Evolutionary conservation across 345 rosid species (phyloP), one percentile per base, ranked within the genome.

Genomic region (Syzygium aromaticum): DNA sequence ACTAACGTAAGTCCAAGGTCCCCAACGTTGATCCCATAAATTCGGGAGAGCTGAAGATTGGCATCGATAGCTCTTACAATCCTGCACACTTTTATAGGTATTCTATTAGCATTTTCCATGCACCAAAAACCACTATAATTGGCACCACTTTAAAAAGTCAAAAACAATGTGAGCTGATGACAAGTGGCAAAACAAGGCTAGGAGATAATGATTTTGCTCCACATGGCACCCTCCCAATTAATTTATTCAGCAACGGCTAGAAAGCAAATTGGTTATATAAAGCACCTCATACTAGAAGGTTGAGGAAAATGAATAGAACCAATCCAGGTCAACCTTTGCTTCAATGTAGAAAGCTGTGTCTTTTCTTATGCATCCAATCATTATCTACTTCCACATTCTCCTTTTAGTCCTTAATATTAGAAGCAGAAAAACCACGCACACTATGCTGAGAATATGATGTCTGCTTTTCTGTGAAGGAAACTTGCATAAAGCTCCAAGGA

Each of bases 1-100:
- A 94, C 91, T 52, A 90, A 84, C n/a, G 87, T 88, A 86, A 91
- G 94, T 23, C 94, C 95, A 84, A 90, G 90, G 38, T 93, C 94
- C 61, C 77, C 53, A 85, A 91, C 80, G 54, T 33, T 87, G 87
- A 90, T 88, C 84, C 88, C 89, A 85, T 91, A 92, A 40, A 88
- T 91, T 51, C 83, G 87, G 22, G 94, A 94, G 56, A 94, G 93
- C 87, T 86, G 90, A 84, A 94, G 94, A 40, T 90, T 84, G 57
- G 54, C 91, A 88, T 92, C 93, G 28, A 93, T 91, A 64, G 95
- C 93, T 86, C 90, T 88, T 56, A 92, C 86, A 84, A 94, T 92
- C 93, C 94, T 94, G 94, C 89, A 90, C 49, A 88, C 51, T 54
- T 85, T 85, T 84, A 49, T 49, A 43, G 53, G 82, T 38, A 38